Evolutionary conservation across 331 rosid genomes (phyloP), one percentile per base, ranked within the genome.

Genomic region (Prunus yedoensis): DNA sequence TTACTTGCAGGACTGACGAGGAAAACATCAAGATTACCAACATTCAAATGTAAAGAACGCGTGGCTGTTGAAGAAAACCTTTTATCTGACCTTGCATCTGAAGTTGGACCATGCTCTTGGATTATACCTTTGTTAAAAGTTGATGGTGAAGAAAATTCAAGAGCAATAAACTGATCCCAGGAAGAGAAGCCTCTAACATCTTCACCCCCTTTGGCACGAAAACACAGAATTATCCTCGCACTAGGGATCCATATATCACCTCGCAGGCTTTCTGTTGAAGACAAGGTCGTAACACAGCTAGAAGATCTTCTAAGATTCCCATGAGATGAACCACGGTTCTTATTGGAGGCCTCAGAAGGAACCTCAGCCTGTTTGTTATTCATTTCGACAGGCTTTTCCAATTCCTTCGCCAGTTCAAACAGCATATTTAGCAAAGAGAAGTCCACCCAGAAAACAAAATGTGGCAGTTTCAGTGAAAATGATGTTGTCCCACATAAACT

Each of bases 221-320:
- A 94, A 85, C 99, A 94, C 41, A 94, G 87, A 52, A 94, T 77
- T 21, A 94, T 85, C 82, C 97, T 87, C 52, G 97, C 97, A 78
- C 75, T 80, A 41, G 88, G 79, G 63, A 90, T 79, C 50, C 86
- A 79, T 83, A 94, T 84, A 86, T 90, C 89, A 64, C 97, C 93
- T 43, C 45, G 81, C 67, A 83, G 58, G 72, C 85, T 75, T 53
- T 87, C 83, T 61, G 87, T 66, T 82, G 93, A 73, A 80, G 91
- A 82, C 52, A 84, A 72, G 63, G 90, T 70, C 77, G 78, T 86
- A 41, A 84, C 82, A 70, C 80, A 35, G 79, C 79, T 77, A 66
- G 84, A 79, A 74, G 85, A 67, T 78, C 78, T 87, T 77, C 73
- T 72, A 73, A 58, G 67, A 71, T 85, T 83, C 70, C 62, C 78